These are phyloP conservation scores for Gastrolobium bilobum DNA, from an alignment of 306 rosid genomes.

Conservation along the genomic window DNA sequence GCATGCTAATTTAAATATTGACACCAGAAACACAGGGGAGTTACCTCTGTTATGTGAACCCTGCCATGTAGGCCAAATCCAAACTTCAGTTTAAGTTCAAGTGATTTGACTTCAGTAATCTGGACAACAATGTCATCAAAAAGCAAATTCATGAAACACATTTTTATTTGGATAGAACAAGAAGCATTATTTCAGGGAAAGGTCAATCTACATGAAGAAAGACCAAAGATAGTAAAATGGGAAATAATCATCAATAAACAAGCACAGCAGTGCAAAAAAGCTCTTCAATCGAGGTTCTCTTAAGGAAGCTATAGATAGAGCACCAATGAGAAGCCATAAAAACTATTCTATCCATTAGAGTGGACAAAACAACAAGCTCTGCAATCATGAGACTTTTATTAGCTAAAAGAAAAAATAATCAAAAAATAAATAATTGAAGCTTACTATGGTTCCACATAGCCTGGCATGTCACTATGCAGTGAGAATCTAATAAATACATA, in stretches of 20 bases:
- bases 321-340: neutral
- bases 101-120: constrained; percentile 84
- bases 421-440: constrained; percentile 21
- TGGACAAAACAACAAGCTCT: constrained; percentile 13
- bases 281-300: neutral
- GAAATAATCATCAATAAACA: neutral
- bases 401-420: neutral
- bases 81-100: constrained; percentile 87
- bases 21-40: constrained; percentile 9
- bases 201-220: constrained; percentile 7
- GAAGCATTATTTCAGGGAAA: neutral
- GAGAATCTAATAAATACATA: constrained; percentile 29
- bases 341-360: neutral
- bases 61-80: constrained; percentile 81
- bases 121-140: constrained; percentile 47
- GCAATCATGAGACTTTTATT: constrained; percentile 10
- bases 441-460: constrained; percentile 2
- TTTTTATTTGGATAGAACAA: neutral
- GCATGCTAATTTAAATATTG: constrained; percentile 28
- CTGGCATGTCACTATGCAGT: neutral
- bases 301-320: neutral
- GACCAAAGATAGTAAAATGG: constrained; percentile 2
- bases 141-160: constrained; percentile 40
- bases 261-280: neutral
- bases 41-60: constrained; percentile 91